Evolutionary conservation across 306 rosid species (phyloP), one percentile per base, ranked within the genome.

Genomic region (Arachis hypogaea): DNA sequence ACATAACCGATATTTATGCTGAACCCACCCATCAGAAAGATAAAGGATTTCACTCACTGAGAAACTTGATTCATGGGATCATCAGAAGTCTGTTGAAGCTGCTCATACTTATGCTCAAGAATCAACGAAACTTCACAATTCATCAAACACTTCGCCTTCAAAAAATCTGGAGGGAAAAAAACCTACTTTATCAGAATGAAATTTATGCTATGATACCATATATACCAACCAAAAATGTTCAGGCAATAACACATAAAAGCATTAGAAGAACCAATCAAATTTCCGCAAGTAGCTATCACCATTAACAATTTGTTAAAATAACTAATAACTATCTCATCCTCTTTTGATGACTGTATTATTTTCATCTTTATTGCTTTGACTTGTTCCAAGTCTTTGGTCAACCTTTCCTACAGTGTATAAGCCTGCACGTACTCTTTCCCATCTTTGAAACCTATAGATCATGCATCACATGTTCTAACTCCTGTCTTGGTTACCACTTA

Each of bases 121-220:
- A 94, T 94, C 88, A 94, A 84, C 3, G 97, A 57, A 76, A 94
- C 98, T 70, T 94, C 98, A 70, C 97, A 94, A 81, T 94, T 94
- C 98, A 91, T 94, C 72, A 91, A 84, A 62, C 97, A 94, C 82
- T 94, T 94, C 12, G 98, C 98, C 82, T 94, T 94, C 84, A 94
- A 78, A 80, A 94, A 94, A 82, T 94, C 98, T 93, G 80, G 38
- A 4, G 38, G 4, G 2, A 4, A 36, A 30, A 57, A 56, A 38
- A 22, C 5, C 7, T 12, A 71, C 28, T 36, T n/a, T 28, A n/a
- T 60, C 45, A 72, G 72, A 33, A 58, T 49, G 51, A 76, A 80
- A 80, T 47, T 41, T 8, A 60, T 51, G 29, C 33, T 16, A 42
- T 14, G 3, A 40, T 41, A 60, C 14, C 60, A 44, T 28, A 3